These are phyloP conservation scores for Euphorbia schlechtendalii DNA, from an alignment of 441 rosid species.

Conservation along the genomic window DNA sequence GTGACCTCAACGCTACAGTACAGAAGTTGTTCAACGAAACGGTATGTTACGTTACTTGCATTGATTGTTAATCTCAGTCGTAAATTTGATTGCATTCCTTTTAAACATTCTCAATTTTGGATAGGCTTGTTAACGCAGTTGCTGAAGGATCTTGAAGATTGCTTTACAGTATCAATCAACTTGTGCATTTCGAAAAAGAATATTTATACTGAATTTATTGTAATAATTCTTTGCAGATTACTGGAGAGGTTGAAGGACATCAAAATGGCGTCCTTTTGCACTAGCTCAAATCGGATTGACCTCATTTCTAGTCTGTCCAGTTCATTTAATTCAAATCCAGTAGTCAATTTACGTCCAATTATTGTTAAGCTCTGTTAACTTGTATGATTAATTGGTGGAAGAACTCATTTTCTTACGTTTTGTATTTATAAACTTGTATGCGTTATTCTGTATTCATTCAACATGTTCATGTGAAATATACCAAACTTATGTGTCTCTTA, in stretches of 20 bases:
- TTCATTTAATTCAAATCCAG: too few species aligned
- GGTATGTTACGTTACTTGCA: neutral
- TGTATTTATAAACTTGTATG: too few species aligned
- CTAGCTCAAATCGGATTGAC: neutral
- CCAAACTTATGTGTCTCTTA: too few species aligned
- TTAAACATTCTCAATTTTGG: too few species aligned
- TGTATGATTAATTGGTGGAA: neutral
- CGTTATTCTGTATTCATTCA: too few species aligned
- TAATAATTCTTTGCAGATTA: neutral
- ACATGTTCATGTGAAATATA: too few species aligned
- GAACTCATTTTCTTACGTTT: too few species aligned
- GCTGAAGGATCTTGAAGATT: neutral
- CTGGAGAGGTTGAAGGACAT: neutral
- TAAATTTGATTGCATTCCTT: too few species aligned
- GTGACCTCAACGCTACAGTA: conserved; percentile 16
- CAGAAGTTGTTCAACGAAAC: conserved; percentile 5
- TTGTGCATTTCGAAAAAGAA: neutral
- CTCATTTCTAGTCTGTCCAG: neutral
- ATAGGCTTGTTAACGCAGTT: neutral
- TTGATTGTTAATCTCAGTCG: too few species aligned
- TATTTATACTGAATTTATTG: neutral
- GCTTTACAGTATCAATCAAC: too few species aligned
- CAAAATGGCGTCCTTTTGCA: neutral
- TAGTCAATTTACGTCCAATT: neutral
- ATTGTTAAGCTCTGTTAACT: neutral